These are phyloP conservation scores for Sphagnurus paluster DNA, from an alignment of 1,284 basidiomycete genomes.

Conservation along the genomic window DNA sequence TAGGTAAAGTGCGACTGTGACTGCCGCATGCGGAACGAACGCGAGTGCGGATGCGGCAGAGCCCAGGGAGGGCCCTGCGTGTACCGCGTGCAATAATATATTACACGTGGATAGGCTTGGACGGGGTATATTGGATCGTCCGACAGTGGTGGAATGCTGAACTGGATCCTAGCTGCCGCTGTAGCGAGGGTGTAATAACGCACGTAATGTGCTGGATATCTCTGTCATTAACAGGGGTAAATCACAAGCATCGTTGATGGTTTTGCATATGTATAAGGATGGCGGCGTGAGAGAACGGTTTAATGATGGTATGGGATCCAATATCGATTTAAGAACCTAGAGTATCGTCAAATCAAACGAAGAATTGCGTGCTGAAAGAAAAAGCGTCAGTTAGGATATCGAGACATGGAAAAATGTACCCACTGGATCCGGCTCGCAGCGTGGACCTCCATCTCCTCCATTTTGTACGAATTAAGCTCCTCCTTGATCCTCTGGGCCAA, in stretches of 20 bases:
- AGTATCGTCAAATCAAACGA: slow-evolving; percentile 38
- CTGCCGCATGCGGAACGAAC: slow-evolving; percentile 20
- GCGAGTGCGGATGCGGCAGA: slow-evolving; percentile 15
- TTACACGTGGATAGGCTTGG: slow-evolving; percentile 18
- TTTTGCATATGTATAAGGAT: slow-evolving; percentile 19
- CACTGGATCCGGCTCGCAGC: slow-evolving; percentile 84
- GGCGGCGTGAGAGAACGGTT: slow-evolving; percentile 9
- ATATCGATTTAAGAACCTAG: slow-evolving; percentile 18
- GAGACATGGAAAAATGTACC: slow-evolving; percentile 30
- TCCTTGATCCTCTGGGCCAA: slow-evolving; percentile 96
- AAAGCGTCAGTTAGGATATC: slow-evolving; percentile 12
- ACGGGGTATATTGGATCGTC: slow-evolving; percentile 21
- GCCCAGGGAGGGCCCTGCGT: slow-evolving; percentile 16
- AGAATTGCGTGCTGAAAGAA: slow-evolving; percentile 48
- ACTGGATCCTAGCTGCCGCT: slow-evolving; percentile 10
- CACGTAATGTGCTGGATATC: slow-evolving; percentile 12
- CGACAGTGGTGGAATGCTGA: slow-evolving; percentile 9
- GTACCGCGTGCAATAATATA: slow-evolving; percentile 16
- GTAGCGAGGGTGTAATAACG: slow-evolving; percentile 7
- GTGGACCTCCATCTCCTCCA: slow-evolving; percentile 98
- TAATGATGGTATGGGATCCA: slow-evolving; percentile 18
- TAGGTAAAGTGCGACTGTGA: slow-evolving; percentile 23
- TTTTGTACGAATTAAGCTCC: slow-evolving; percentile 94
- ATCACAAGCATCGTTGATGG: slow-evolving; percentile 19
- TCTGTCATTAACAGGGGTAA: slow-evolving; percentile 15